Base-by-base conservation (phyloP, 176 grass and related monocot species). In the Paspalum vaginatum region DNA sequence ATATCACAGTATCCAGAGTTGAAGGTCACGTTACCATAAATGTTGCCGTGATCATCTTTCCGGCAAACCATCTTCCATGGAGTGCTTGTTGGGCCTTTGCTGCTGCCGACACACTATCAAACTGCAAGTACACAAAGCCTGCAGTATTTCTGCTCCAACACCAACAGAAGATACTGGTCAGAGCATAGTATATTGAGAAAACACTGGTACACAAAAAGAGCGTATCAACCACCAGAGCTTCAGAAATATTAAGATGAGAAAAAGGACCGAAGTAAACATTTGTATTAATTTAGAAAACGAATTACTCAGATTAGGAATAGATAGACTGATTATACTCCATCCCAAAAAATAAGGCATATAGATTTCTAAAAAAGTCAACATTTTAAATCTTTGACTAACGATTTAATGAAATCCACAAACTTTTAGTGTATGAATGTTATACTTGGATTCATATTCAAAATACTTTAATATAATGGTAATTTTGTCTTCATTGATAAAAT, bases 31-130 rank as follows among this genome's bases (percentile, higher is more conserved):
- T 74, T 84, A 99, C 96, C 96, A 99, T 88, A 82, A 86, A 99
- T 65, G 85, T 93, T 9, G 92, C 92, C 15, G 86, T 99, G 47
- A 99, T 99, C 92, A 95, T 99, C 86, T 99, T 99, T 80, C 96
- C 90, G 5, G 96, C 96, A 47, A 99, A 99, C 94, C 94, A 97
- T 76, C 94, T 91, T 17, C 94, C 94, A 61, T 99, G 96, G 24
- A 99, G 92, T 61, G 92, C 87, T 25, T 68, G 83, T 78, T 95
- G 96, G 37, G 92, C 92, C 80, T 76, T 89, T 53, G 77, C 49
- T 40, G 96, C 90, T 12, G 88, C 84, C 60, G 74, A 45, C 63
- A 75, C 67, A 86, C 79, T 86, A 17, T 95, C 96, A 10, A 99
- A 99, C 0, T 81, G 86, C 16, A 99, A 88, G 68, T 88, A 99